These are phyloP conservation scores for Erysimum pusillum DNA, from an alignment of 441 rosid genomes.

Conservation along the genomic window DNA sequence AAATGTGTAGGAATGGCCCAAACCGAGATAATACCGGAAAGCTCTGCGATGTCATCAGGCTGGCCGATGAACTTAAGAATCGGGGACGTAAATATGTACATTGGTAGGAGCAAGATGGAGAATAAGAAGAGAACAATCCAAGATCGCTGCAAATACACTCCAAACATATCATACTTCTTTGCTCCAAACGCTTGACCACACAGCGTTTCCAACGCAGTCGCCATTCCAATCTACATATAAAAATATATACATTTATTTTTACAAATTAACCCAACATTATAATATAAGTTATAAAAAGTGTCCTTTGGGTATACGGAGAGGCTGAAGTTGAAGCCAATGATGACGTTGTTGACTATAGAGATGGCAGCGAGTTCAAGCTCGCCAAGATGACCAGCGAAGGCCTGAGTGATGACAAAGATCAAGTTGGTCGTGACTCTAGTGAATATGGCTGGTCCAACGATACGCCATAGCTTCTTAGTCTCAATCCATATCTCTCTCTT, in stretches of 20 bases:
- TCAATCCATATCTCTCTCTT: constrained; percentile 56
- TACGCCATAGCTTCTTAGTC: constrained; percentile 65
- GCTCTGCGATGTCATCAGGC: background rate
- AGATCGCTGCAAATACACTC: background rate
- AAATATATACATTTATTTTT: background rate
- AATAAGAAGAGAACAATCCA: background rate
- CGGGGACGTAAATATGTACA: background rate
- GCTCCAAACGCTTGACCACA: background rate
- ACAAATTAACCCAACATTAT: background rate
- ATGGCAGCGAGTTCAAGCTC: constrained; percentile 81
- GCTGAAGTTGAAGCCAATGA: constrained; percentile 84
- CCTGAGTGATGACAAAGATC: constrained; percentile 76
- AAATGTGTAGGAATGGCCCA: background rate
- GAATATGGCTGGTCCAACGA: constrained; percentile 7
- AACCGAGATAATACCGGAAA: background rate
- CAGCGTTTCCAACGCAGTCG: constrained; percentile 5
- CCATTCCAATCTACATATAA: background rate
- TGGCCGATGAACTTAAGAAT: background rate
- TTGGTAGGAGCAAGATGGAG: background rate
- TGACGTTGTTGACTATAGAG: constrained; percentile 81
- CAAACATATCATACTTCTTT: background rate
- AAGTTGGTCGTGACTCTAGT: constrained; percentile 50
- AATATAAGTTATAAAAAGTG: background rate
- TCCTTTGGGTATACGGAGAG: constrained; percentile 58
- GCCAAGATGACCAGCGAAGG: constrained; percentile 83